A percentile compares a stretch with the other conserved stretches of the same genome.
These are phyloP conservation scores for Orbilia javanica DNA, from an alignment of 2,329 filamentous ascomycete species.

Conservation along the genomic window DNA sequence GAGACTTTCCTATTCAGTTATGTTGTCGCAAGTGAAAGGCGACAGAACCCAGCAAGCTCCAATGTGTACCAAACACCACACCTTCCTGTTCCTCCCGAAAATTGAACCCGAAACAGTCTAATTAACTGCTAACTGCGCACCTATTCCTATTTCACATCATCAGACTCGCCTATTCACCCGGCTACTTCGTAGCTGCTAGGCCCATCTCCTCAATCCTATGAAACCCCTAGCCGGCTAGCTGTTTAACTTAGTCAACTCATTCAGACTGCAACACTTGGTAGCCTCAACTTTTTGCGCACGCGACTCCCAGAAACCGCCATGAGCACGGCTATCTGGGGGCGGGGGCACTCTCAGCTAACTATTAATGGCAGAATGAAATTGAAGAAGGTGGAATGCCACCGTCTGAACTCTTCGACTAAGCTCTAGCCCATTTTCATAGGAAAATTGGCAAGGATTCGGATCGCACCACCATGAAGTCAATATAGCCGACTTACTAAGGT, in stretches of 20 bases:
- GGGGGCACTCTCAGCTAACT: conserved; percentile 1
- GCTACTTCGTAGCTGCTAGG: conserved; percentile 18
- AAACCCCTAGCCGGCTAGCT: conserved; percentile 3
- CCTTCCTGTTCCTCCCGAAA: conserved; percentile 19
- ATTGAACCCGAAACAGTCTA: background rate
- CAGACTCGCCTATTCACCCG: conserved; percentile 4
- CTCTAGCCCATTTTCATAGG: background rate
- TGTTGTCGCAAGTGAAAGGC: conserved; percentile 9
- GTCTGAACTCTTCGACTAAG: conserved; percentile 21
- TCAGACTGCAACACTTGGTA: background rate
- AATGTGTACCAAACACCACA: conserved; percentile 5
- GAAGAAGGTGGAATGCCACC: conserved; percentile 17
- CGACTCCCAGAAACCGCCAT: background rate
- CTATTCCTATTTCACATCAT: background rate
- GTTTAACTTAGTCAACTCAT: background rate
- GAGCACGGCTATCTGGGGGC: background rate
- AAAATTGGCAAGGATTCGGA: conserved; percentile 15
- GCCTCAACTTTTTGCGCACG: conserved; percentile 18
- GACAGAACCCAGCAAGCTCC: conserved; percentile 6
- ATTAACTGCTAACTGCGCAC: background rate
- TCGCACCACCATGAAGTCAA: conserved; percentile 10
- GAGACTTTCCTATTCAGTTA: background rate
- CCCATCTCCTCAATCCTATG: conserved; percentile 3
- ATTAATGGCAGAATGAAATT: conserved; percentile 19
- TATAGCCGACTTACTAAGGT: background rate